Evolutionary conservation across 208 protist species (phyloP), one percentile per base, ranked within the genome.

Genomic region (Wallacemonas sp.): DNA sequence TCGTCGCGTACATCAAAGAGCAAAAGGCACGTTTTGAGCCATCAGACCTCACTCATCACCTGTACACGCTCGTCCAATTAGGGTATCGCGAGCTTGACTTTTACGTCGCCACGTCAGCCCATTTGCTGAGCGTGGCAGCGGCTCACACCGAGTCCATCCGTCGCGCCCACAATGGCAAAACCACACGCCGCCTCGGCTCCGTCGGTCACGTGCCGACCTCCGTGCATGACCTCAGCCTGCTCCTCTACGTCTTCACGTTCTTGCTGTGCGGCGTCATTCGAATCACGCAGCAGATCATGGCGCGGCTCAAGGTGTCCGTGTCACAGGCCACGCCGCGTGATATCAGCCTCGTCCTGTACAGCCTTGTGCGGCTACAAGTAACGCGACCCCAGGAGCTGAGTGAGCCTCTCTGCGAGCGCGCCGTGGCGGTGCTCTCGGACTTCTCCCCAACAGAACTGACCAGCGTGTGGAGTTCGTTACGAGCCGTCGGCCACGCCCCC

Each of bases 171-270:
- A 1, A 31, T 21, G 15, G 34, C 45, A 11, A 27, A 45, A 45
- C 17, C n/a, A 45, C 62, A 33, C n/a, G 26, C 21, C 31, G 31
- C 51, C 28, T 24, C 14, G 11, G 42, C 45, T 26, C 14, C 14
- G 44, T 22, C 19, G 44, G 46, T 45, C 66, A 77, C 14, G 51
- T 70, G 47, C 79, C 75, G 8, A 84, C 72, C 36, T 90, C 79
- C 1, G 87, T 90, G 44, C 77, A 88, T 46, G 90, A 96, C 66
- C 78, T 96, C 21, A 80, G 76, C 22, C 59, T 80, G 60, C 76
- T 93, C 22, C 84, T 96, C 61, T 93, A 86, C 65, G 77, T 69
- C 55, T 89, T 93, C 66, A 96, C 90, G 3, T 91, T 87, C 72
- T 74, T 92, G 5, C 62, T 96, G 27, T 80, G 80, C 31, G 86